phyloP scores from a whole-genome alignment of 352 stramenopile species.

The Phytophthora cajani region DNA sequence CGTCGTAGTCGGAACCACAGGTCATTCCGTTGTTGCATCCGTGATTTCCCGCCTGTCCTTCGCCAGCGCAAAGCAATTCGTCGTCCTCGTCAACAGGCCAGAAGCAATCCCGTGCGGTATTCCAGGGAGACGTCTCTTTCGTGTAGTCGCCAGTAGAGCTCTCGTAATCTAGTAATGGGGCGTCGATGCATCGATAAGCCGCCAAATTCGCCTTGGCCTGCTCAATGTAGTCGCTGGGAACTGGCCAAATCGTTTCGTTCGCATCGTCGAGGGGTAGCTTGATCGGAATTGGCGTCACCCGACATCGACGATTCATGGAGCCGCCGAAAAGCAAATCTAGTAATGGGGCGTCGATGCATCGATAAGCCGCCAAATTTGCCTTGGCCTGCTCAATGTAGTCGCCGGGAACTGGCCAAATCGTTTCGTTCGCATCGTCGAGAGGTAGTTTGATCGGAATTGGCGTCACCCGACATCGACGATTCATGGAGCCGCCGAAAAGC shows the following conservation, averaged over 20 bases:
- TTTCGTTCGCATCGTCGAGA: conserved; percentile 33
- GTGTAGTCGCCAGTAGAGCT: conserved; percentile 46
- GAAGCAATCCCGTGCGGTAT: conserved; percentile 82
- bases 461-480: conserved; percentile 83
- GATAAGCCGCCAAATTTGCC: conserved; percentile 40
- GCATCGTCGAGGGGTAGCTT: conserved; percentile 48
- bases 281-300: conserved; percentile 78
- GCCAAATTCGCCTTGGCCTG: conserved; percentile 46
- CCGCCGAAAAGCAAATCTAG: conserved; percentile 83
- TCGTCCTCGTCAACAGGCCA: conserved; percentile 92
- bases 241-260: conserved; percentile 54
- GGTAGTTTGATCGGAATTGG: conserved; percentile 69
- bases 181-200: conserved; percentile 48
- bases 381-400: conserved; percentile 58
- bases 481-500: conserved; percentile 86
- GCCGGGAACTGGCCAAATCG: conserved; percentile 60
- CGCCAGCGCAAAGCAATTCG: conserved; percentile 67
- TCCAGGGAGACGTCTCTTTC: conserved; percentile 80
- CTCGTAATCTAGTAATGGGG: conserved; percentile 57
- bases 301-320: conserved; percentile 83
- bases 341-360: conserved; percentile 43
- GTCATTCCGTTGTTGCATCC: conserved; percentile 43
- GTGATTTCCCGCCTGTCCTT: conserved; percentile 56
- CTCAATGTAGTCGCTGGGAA: conserved; percentile 52
- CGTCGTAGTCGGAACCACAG: conserved; percentile 78